These are phyloP conservation scores for Clonostachys rosea DNA, from an alignment of 2,329 filamentous ascomycete species.

Conservation along the genomic window DNA sequence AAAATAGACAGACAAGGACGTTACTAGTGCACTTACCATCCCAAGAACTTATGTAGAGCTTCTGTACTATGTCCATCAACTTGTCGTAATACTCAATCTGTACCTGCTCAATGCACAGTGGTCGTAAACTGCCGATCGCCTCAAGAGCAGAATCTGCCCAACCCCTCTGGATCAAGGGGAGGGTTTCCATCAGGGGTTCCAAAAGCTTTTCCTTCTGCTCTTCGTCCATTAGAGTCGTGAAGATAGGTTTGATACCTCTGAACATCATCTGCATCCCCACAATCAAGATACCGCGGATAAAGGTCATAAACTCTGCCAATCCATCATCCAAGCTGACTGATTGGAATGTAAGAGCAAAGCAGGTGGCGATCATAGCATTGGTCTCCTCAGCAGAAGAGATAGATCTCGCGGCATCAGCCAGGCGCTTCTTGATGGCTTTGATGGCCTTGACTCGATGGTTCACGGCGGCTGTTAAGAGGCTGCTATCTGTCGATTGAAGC, in stretches of 20 bases:
- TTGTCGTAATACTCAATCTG: constrained; percentile 40
- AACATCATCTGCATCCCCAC: constrained; percentile 49
- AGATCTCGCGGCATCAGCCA: constrained; percentile 34
- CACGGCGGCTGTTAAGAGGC: constrained; percentile 53
- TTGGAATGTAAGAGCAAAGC: constrained; percentile 55
- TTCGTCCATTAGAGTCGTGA: constrained; percentile 37
- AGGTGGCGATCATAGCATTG: constrained; percentile 55
- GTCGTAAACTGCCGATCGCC: constrained; percentile 32
- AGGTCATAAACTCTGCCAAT: constrained; percentile 56
- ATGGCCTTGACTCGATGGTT: constrained; percentile 62
- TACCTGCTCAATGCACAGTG: constrained; percentile 35
- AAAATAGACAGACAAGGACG: neutral
- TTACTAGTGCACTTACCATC: constrained; percentile 34
- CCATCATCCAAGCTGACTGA: constrained; percentile 53
- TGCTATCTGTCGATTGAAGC: constrained; percentile 44
- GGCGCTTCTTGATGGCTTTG: constrained; percentile 51
- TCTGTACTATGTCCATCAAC: constrained; percentile 40
- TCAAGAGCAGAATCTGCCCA: constrained; percentile 41
- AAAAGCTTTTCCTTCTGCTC: constrained; percentile 31
- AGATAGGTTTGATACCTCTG: constrained; percentile 43
- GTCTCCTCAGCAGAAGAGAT: constrained; percentile 43
- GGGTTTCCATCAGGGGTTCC: constrained; percentile 34
- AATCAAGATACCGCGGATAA: constrained; percentile 52
- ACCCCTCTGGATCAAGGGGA: constrained; percentile 37
- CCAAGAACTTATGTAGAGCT: constrained; percentile 47